Percentiles rank a stretch among this genome's conserved stretches.
These are phyloP conservation scores for Groenewaldozyma salmanticensis DNA, from an alignment of 805 yeast species.

Conservation along the genomic window DNA sequence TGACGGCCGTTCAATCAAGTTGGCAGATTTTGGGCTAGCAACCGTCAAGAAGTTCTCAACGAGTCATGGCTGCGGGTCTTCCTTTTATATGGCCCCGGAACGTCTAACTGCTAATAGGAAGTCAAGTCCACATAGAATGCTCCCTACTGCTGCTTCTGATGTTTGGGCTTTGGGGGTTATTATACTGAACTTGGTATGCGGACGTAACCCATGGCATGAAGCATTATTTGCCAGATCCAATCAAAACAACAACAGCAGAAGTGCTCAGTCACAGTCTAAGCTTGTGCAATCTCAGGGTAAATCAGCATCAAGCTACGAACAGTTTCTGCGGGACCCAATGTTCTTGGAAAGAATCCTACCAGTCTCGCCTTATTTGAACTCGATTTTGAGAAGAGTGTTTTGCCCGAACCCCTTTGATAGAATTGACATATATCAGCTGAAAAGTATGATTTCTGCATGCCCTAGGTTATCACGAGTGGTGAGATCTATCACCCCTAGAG, in stretches of 20 bases:
- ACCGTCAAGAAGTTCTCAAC: constrained; percentile 51
- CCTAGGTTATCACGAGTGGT: not conserved
- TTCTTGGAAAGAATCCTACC: constrained; percentile 63
- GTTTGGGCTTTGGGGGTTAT: constrained; percentile 83
- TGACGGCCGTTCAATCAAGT: constrained; percentile 42
- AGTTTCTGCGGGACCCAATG: constrained; percentile 45
- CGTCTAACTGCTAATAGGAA: constrained; percentile 21
- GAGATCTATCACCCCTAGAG: not conserved
- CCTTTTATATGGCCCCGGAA: constrained; percentile 92
- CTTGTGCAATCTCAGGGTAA: too few species aligned
- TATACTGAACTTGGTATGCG: constrained; percentile 67
- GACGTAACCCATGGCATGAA: constrained; percentile 85
- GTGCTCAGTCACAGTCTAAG: too few species aligned
- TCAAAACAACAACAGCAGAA: too few species aligned
- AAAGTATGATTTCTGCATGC: constrained; percentile 7
- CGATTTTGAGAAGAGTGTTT: constrained; percentile 11
- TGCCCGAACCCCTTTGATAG: constrained; percentile 8
- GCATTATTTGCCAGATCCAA: too few species aligned
- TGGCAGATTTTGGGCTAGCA: constrained; percentile 86
- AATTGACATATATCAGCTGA: constrained; percentile 9
- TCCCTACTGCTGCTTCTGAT: constrained; percentile 71
- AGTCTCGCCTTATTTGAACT: constrained; percentile 51
- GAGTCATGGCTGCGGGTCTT: constrained; percentile 74
- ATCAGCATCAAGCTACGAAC: constrained; percentile 49
- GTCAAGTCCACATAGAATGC: constrained; percentile 15